Conservation (phyloP, 2,329 filamentous ascomycete species). For the Daldinia eschscholtzii region DNA sequence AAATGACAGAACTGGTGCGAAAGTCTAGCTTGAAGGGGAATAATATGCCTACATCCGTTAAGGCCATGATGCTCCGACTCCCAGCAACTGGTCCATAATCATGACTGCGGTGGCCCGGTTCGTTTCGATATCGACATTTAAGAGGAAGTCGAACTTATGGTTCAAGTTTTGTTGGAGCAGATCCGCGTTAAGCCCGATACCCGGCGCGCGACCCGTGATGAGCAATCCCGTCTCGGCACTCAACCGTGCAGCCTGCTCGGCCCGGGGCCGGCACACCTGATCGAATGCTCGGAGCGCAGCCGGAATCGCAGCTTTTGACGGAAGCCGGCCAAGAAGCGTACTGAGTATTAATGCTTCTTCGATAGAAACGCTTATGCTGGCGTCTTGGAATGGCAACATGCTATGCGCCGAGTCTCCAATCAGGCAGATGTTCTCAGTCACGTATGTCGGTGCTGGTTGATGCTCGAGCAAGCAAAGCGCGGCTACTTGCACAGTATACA, state of each 20-base stretch:
- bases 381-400: slow-evolving; percentile 43
- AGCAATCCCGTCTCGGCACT: slow-evolving; percentile 42
- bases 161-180: slow-evolving; percentile 33
- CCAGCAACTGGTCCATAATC: slow-evolving; percentile 47
- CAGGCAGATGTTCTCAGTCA: slow-evolving; percentile 43
- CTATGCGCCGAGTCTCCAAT: slow-evolving; percentile 49
- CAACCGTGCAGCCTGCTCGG: slow-evolving; percentile 42
- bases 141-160: slow-evolving; percentile 42
- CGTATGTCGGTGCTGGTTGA: slow-evolving; percentile 43
- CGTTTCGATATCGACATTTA: slow-evolving; percentile 40
- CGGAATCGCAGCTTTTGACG: slow-evolving; percentile 42
- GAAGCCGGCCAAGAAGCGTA: slow-evolving; percentile 45
- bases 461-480: slow-evolving; percentile 49
- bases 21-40: background rate
- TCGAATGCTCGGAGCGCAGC: slow-evolving; percentile 50
- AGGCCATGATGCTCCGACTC: background rate
- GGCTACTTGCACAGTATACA: slow-evolving; percentile 52
- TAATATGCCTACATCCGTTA: background rate
- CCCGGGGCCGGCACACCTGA: slow-evolving; percentile 47
- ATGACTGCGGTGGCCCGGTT: slow-evolving; percentile 36
- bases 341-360: slow-evolving; percentile 50
- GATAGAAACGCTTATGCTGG: slow-evolving; percentile 39
- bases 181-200: slow-evolving; percentile 42
- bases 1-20: background rate
- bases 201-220: slow-evolving; percentile 42